These are phyloP conservation scores for Helenozyma rhizophorensis DNA, from an alignment of 805 yeast genomes.

Conservation along the genomic window DNA sequence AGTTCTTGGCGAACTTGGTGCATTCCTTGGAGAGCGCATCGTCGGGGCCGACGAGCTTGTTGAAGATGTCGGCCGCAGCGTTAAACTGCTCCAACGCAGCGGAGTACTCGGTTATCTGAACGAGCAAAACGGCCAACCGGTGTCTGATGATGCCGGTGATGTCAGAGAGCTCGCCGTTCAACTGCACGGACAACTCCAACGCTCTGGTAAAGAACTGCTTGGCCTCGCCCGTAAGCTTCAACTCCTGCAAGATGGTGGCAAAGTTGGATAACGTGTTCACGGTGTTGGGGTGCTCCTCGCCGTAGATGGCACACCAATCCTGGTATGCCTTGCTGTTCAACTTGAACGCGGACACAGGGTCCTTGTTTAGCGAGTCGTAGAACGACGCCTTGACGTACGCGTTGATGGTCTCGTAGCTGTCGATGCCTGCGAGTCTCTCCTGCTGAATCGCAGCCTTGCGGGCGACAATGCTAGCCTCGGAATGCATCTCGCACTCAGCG, in stretches of 20 bases:
- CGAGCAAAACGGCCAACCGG: conserved; percentile 53
- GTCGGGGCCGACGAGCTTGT: conserved; percentile 57
- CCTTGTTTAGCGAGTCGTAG: conserved; percentile 59
- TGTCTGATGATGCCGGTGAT: conserved; percentile 63
- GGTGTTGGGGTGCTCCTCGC: conserved; percentile 64
- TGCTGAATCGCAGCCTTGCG: conserved; percentile 67
- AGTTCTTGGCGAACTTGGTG: conserved; percentile 56
- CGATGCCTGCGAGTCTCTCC: conserved; percentile 80
- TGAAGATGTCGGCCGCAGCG: conserved; percentile 55
- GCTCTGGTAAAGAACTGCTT: conserved; percentile 51
- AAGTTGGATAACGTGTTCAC: conserved; percentile 60
- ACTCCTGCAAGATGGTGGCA: conserved; percentile 54
- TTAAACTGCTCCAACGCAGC: conserved; percentile 55
- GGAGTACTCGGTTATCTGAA: conserved; percentile 47
- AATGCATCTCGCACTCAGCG: conserved; percentile 51
- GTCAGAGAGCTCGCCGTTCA: conserved; percentile 57
- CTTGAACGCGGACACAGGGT: conserved; percentile 56
- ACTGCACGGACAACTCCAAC: conserved; percentile 42
- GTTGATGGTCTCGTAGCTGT: conserved; percentile 70
- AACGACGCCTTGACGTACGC: conserved; percentile 71
- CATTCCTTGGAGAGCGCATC: conserved; percentile 67
- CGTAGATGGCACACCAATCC: conserved; percentile 55
- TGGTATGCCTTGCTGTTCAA: conserved; percentile 57
- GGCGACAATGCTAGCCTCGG: conserved; percentile 59
- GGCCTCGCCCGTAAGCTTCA: conserved; percentile 46